Conservation (phyloP, 1,139 yeast genomes). For the Candida labiduridarum region DNA sequence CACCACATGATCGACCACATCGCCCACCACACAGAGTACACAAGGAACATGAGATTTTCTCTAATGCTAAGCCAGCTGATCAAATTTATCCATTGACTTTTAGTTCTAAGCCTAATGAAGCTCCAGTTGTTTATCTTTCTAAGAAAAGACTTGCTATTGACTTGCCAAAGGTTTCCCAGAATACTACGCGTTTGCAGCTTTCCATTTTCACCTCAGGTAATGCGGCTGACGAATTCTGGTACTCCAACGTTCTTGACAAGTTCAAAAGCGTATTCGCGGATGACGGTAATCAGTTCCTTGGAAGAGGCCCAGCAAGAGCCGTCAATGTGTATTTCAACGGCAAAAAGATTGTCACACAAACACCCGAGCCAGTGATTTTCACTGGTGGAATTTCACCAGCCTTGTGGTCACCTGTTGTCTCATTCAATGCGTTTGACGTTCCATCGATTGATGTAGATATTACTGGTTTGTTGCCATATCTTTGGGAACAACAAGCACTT, state of each 20-base stretch:
- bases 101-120: constrained; percentile 17
- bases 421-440: constrained; percentile 71
- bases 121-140: constrained; percentile 48
- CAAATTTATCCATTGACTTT: constrained; percentile 33
- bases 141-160: constrained; percentile 33
- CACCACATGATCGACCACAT: constrained; percentile 7
- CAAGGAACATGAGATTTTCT: constrained; percentile 20
- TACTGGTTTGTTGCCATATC: constrained; percentile 62
- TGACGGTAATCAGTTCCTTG: constrained; percentile 42
- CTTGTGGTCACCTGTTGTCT: constrained; percentile 78
- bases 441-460: constrained; percentile 66
- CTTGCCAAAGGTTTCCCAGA: constrained; percentile 44
- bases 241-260: constrained; percentile 59
- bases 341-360: constrained; percentile 46
- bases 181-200: constrained; percentile 60
- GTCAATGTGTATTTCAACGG: constrained; percentile 56
- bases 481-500: constrained; percentile 48
- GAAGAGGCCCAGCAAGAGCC: constrained; percentile 67
- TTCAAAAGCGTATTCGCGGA: constrained; percentile 38
- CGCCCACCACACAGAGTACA: constrained; percentile 8
- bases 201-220: constrained; percentile 74
- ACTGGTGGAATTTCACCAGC: constrained; percentile 82
- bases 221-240: constrained; percentile 85
- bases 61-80: constrained; percentile 32
- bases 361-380: constrained; percentile 65